Evolutionary conservation across 106 monocot species (phyloP), one percentile per base, ranked within the genome.

Genomic region (Vanilla planifolia): DNA sequence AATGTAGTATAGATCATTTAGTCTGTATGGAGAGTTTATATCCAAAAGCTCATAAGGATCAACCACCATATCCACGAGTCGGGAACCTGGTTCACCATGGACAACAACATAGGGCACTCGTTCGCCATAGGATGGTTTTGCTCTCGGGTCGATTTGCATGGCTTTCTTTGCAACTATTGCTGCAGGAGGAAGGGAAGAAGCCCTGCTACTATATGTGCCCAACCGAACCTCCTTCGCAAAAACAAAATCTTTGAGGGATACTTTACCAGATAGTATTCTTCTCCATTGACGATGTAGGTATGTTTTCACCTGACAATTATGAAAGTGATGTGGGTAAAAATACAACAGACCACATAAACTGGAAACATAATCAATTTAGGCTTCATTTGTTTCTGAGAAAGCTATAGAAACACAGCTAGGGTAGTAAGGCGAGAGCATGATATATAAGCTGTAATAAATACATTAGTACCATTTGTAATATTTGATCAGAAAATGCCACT

Each of bases 181-280:
- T 58, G 96, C 80, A 8, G 96, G 96, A 40, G 96, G 96, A 30
- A 96, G 71, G 19, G 90, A 71, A 34, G 79, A 74, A 61, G 81
- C 52, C 25, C 75, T 65, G n/a, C 62, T 35, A 69, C 85, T 79
- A 55, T 96, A 96, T 10, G 84, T 84, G 23, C 90, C 91, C 56
- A 96, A 52, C 14, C 90, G 72, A 41, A 96, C 96, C 73, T 96
- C 96, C 79, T 91, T 96, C 22, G 96, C 78, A 75, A 96, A 96
- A 60, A 96, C 61, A 67, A 91, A 96, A 74, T 96, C 96, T 67
- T 91, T 90, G 62, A 96, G 46, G 37, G 96, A 87, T 2, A 81
- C 36, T 55, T 79, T 96, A 22, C 86, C 90, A 3, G 79, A 72
- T 62, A 96, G 65, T 66, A 96, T 96, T 34, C 87, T 68, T 17